A percentile compares a stretch with the other conserved stretches of the same genome.
Evolutionary conservation across 495 filamentous ascomycete genomes (phyloP).

Genomic region (Cercophora samala): DNA sequence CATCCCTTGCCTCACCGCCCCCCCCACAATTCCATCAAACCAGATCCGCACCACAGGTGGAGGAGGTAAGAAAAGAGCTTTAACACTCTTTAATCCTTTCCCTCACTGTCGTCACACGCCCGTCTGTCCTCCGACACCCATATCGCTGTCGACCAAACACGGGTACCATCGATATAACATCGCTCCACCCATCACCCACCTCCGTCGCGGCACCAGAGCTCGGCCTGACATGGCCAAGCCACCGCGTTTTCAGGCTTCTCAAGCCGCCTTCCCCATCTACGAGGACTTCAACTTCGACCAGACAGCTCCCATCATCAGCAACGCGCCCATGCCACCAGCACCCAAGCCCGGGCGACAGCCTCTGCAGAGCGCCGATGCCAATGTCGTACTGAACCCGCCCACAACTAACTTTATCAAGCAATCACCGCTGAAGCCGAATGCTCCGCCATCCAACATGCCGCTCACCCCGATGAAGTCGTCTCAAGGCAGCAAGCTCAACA

Average conservation of each 20-base stretch:
- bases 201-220: slow-evolving; percentile 11
- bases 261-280: slow-evolving; percentile 59
- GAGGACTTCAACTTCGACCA: slow-evolving; percentile 57
- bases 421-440: slow-evolving; percentile 55
- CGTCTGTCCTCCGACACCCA: not conserved
- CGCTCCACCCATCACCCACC: slow-evolving; percentile 2
- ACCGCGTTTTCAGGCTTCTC: slow-evolving; percentile 56
- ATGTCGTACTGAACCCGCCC: slow-evolving; percentile 57
- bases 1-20: slow-evolving; percentile 20
- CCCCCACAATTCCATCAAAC: slow-evolving; percentile 29
- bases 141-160: not conserved
- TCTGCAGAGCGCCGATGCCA: slow-evolving; percentile 51
- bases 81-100: slow-evolving; percentile 10
- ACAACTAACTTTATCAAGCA: slow-evolving; percentile 46
- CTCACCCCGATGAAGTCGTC: slow-evolving; percentile 44
- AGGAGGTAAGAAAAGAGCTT: slow-evolving; percentile 22
- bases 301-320: slow-evolving; percentile 42
- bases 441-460: slow-evolving; percentile 38
- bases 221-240: slow-evolving; percentile 46
- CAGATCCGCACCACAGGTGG: slow-evolving; percentile 20
- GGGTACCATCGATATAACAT: slow-evolving; percentile 7
- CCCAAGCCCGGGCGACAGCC: slow-evolving; percentile 44
- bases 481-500: slow-evolving; percentile 50
- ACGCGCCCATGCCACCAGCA: slow-evolving; percentile 52
- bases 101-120: slow-evolving; percentile 2